Evolutionary conservation across 257 asterid species (phyloP).

Genomic region (Paulownia fortunei): DNA sequence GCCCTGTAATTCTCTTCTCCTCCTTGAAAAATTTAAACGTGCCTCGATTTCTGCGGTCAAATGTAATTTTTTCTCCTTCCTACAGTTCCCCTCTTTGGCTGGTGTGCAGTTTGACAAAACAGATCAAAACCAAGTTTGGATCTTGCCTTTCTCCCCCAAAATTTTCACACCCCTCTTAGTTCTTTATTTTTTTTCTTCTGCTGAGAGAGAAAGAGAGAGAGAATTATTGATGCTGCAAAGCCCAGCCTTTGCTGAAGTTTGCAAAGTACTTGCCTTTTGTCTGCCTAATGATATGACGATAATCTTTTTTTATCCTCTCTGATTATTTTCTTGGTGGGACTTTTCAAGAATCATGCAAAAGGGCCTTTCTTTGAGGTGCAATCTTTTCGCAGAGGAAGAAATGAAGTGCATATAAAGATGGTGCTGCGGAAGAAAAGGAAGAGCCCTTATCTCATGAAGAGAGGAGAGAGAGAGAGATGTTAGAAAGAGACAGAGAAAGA

Average conservation of each 20-base stretch:
- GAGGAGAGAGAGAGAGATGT: slow-evolving; percentile 8
- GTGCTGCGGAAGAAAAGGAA: slow-evolving; percentile 74
- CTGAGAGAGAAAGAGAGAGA: slow-evolving; percentile 3
- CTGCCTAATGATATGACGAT: slow-evolving; percentile 18
- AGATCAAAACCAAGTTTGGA: slow-evolving; percentile 38
- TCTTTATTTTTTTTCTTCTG: not conserved
- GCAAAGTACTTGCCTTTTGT: slow-evolving; percentile 23
- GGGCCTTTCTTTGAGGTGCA: slow-evolving; percentile 40
- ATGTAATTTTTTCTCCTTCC: slow-evolving; percentile 33
- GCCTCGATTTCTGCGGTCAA: slow-evolving; percentile 89
- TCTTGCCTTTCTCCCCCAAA: slow-evolving; percentile 26
- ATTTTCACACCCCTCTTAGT: not conserved
- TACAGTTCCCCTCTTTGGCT: slow-evolving; percentile 43
- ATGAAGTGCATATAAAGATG: slow-evolving; percentile 71
- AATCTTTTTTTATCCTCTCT: not conserved
- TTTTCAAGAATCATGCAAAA: slow-evolving; percentile 51
- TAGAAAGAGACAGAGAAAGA: slow-evolving; percentile 6
- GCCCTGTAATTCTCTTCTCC: slow-evolving; percentile 33
- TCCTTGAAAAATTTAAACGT: slow-evolving; percentile 46
- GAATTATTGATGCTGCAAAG: not conserved
- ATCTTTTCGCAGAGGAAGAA: slow-evolving; percentile 38
- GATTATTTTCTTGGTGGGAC: not conserved
- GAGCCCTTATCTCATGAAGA: slow-evolving; percentile 48
- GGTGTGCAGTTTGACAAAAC: slow-evolving; percentile 47
- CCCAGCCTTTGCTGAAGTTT: slow-evolving; percentile 16